These are phyloP conservation scores for Alternaria sp. DNA, from an alignment of 2,329 filamentous ascomycete species.

Conservation along the genomic window DNA sequence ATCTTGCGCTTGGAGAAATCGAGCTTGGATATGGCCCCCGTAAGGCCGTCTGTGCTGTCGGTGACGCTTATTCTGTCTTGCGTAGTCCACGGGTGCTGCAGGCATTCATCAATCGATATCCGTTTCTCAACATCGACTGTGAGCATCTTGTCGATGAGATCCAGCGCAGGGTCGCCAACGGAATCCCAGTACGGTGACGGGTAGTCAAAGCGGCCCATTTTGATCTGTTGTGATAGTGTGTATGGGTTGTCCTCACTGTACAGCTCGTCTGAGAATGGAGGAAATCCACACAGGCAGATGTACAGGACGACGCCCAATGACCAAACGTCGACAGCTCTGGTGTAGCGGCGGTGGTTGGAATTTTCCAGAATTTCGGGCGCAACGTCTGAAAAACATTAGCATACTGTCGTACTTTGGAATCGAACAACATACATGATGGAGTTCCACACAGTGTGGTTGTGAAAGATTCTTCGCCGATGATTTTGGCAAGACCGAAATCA, in stretches of 20 bases:
- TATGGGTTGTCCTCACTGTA: slow-evolving; percentile 82
- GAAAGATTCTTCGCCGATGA: slow-evolving; percentile 97
- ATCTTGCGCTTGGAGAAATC: slow-evolving; percentile 85
- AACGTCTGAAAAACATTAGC: slow-evolving; percentile 65
- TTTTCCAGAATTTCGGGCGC: slow-evolving; percentile 93
- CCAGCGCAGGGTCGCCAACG: slow-evolving; percentile 83
- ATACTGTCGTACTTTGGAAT: not conserved
- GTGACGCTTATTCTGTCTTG: slow-evolving; percentile 62
- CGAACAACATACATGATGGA: slow-evolving; percentile 69
- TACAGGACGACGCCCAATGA: slow-evolving; percentile 97
- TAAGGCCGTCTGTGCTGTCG: slow-evolving; percentile 91
- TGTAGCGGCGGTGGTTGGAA: slow-evolving; percentile 83
- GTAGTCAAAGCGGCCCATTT: slow-evolving; percentile 87
- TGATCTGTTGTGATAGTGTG: slow-evolving; percentile 87
- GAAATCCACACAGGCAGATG: slow-evolving; percentile 95
- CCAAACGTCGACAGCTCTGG: slow-evolving; percentile 94
- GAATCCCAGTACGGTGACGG: slow-evolving; percentile 96
- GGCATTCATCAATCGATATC: slow-evolving; percentile 87
- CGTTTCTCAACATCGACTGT: slow-evolving; percentile 83
- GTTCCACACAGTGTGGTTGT: slow-evolving; percentile 95
- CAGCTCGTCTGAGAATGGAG: slow-evolving; percentile 94
- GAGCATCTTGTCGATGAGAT: slow-evolving; percentile 94
- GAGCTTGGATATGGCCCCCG: slow-evolving; percentile 80
- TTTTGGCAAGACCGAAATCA: slow-evolving; percentile 96
- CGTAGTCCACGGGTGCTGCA: slow-evolving; percentile 89